A percentile compares a stretch with the other conserved stretches of the same genome.
These are phyloP conservation scores for Corymbia maculata DNA, from an alignment of 345 rosid species.

Conservation along the genomic window DNA sequence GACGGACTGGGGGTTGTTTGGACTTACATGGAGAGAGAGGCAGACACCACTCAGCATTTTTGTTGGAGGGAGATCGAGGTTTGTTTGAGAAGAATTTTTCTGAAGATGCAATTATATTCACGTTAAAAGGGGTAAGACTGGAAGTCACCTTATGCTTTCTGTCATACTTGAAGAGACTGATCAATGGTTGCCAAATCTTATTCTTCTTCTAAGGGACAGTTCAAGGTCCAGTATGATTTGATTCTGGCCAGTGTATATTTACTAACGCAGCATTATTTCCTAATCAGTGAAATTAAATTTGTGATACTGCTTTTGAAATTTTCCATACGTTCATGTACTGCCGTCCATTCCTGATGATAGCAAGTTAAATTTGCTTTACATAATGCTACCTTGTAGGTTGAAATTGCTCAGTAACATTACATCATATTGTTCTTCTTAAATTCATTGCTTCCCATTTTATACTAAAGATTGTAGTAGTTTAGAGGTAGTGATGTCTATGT, in stretches of 20 bases:
- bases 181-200: not conserved
- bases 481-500: not conserved
- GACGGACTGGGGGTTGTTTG: not conserved
- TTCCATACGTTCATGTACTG: not conserved
- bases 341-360: not conserved
- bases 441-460: not conserved
- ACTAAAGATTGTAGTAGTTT: not conserved
- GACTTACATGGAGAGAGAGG: not conserved
- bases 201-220: not conserved
- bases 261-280: not conserved
- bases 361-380: not conserved
- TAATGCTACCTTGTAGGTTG: not conserved
- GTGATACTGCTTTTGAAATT: not conserved
- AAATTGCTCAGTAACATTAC: not conserved
- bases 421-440: not conserved
- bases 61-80: not conserved
- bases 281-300: accelerated
- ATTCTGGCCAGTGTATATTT: not conserved
- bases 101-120: no score
- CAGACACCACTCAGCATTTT: not conserved
- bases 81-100: not conserved
- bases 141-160: not conserved
- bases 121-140: conserved; percentile 55
- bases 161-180: not conserved
- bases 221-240: not conserved